Evolutionary conservation across 2,329 filamentous ascomycete genomes (phyloP).

Genomic region (Lecanicillium sp.): DNA sequence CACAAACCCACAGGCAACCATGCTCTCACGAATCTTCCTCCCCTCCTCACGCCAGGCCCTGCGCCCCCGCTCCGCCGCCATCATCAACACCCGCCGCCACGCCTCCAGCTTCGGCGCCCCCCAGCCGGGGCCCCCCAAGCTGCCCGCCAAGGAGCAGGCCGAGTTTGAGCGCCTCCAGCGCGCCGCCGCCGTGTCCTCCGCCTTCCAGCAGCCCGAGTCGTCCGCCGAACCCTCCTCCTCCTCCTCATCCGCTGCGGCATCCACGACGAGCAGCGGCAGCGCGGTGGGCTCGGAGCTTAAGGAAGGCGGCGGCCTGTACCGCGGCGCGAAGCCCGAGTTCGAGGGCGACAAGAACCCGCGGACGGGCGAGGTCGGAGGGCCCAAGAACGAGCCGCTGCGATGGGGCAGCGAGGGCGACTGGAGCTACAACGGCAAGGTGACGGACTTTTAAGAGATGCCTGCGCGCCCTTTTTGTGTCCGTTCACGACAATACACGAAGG

Average conservation of each 20-base stretch:
- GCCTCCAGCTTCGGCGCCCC: conserved; percentile 40
- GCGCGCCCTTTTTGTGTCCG: no score
- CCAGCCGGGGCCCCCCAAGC: conserved; percentile 71
- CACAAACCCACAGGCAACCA: background rate
- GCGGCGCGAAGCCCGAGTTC: conserved; percentile 84
- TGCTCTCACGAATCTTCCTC: conserved; percentile 15
- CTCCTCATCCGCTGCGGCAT: conserved; percentile 19
- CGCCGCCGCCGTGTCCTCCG: conserved; percentile 42
- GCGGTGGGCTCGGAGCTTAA: conserved; percentile 34
- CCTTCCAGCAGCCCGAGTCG: conserved; percentile 29
- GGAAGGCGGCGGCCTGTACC: conserved; percentile 60
- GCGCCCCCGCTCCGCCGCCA: conserved; percentile 12
- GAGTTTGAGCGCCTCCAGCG: conserved; percentile 83
- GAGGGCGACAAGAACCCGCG: conserved; percentile 86
- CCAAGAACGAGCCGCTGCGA: conserved; percentile 91
- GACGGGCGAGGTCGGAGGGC: conserved; percentile 92
- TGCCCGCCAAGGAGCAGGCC: conserved; percentile 83
- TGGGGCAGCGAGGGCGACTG: conserved; percentile 76
- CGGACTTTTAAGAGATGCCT: conserved; percentile 61
- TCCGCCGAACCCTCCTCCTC: conserved; percentile 17
- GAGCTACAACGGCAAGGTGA: conserved; percentile 93
- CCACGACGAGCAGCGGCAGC: conserved; percentile 33
- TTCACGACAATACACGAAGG: no score
- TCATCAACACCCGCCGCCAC: conserved; percentile 21
- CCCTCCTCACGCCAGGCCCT: conserved; percentile 17